phyloP scores from a whole-genome alignment of 352 stramenopile genomes.

The Phytophthora chlamydospora region DNA sequence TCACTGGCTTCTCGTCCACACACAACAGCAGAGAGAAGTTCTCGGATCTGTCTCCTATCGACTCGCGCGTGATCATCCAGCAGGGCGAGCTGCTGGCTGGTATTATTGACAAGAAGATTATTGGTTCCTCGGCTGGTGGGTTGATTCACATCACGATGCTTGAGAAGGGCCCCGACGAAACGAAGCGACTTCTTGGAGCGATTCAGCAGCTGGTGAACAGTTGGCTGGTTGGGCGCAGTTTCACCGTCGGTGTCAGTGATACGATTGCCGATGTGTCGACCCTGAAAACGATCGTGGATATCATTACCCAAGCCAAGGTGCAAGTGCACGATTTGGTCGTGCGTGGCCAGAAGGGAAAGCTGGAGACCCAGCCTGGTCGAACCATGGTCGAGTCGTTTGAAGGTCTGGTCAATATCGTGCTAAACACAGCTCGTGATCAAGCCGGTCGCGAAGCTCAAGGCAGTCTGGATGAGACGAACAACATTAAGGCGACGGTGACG shows the following conservation, averaged over 20 bases:
- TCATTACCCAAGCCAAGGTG: slow-evolving; percentile 98
- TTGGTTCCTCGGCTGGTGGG: slow-evolving; percentile 96
- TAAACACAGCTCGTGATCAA: slow-evolving; percentile 90
- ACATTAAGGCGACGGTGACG: slow-evolving; percentile 99
- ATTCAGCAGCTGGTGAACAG: slow-evolving; percentile 99
- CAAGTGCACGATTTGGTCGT: slow-evolving; percentile 94
- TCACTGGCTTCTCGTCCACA: slow-evolving; percentile 94
- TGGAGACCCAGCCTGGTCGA: slow-evolving; percentile 98
- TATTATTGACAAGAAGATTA: slow-evolving; percentile 99
- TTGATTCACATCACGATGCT: slow-evolving; percentile 98
- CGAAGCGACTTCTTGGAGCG: slow-evolving; percentile 87
- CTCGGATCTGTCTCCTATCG: slow-evolving; percentile 92
- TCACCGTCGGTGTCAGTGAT: slow-evolving; percentile 99
- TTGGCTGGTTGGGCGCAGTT: slow-evolving; percentile 98
- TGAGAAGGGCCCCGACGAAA: slow-evolving; percentile 91
- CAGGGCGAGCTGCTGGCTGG: slow-evolving; percentile 97
- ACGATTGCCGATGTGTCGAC: slow-evolving; percentile 98
- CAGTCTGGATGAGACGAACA: slow-evolving; percentile 96
- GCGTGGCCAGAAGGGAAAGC: slow-evolving; percentile 96
- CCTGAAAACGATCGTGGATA: slow-evolving; percentile 98
- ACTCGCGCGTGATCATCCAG: slow-evolving; percentile 98
- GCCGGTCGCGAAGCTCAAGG: slow-evolving; percentile 82
- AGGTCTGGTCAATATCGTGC: slow-evolving; percentile 97
- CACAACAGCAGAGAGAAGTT: slow-evolving; percentile 94
- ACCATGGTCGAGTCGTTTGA: slow-evolving; percentile 99